Base-by-base conservation (phyloP, 257 asterid genomes). In the Nicotiana knightiana region DNA sequence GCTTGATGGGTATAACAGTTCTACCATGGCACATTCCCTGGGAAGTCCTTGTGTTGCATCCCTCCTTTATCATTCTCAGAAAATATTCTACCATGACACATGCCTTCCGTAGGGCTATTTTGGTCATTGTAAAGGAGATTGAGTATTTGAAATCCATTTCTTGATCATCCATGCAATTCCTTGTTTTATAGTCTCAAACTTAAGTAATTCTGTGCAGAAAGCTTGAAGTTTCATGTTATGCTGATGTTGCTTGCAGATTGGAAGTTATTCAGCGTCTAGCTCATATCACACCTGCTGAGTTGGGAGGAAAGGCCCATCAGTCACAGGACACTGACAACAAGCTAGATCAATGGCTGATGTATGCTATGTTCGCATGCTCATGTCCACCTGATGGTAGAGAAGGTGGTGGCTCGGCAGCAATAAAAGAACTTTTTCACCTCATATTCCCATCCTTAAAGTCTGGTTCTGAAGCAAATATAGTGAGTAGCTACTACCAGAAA, bases 341-440 rank as follows among this genome's bases (percentile, higher is more conserved):
- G 91, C 92, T 96, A 82, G 99, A 96, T 81, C 98, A 96, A 71
- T 96, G 99, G 99, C 91, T 96, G 79, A 94, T 94, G 97, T 96
- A 96, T 90, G 93, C 99, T 80, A 94, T 96, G 97, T 94, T 94
- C 81, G 98, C 97, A 16, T 93, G 98, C 82, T 96, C 99, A 6
- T 94, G 98, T 75, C 98, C 98, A 48, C 92, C 91, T 67, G 95
- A 91, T 86, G 85, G 91, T 81, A 92, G 94, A 84, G 99, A 96
- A 87, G 94, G 92, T 83, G 97, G 93, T 77, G 95, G 96, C 83
- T 90, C 97, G 77, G 97, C 93, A 46, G 92, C 93, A 33, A 90
- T 96, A 80, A 96, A 94, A 93, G 97, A 96, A 86, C 87, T 94
- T 75, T 94, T 96, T 92, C 97, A 91, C 87, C 97, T 96, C 90